A percentile compares a stretch with the other conserved stretches of the same genome.
Evolutionary conservation across 1,284 basidiomycete species (phyloP).

Genomic region (Microbotryum violaceum): DNA sequence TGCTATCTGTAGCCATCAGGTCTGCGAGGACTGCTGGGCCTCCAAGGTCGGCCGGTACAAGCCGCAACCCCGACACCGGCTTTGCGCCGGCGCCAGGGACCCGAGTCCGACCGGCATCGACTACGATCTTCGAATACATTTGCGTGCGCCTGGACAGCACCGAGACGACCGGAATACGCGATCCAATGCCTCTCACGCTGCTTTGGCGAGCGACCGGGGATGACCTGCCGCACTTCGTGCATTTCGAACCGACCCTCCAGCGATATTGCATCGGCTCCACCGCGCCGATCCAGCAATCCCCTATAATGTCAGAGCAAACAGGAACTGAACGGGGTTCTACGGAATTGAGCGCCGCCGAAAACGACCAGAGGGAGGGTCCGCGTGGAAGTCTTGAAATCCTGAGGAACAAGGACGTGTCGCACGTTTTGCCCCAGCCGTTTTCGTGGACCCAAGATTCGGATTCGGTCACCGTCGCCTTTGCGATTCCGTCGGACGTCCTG

Average conservation of each 20-base stretch:
- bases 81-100: background rate
- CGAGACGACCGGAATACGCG: conserved; percentile 39
- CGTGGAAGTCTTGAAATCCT: conserved; percentile 64
- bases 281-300: conserved; percentile 45
- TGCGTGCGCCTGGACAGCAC: background rate
- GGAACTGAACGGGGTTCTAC: too few species aligned
- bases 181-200: conserved; percentile 41
- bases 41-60: background rate
- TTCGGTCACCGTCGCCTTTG: conserved; percentile 70
- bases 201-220: conserved; percentile 61
- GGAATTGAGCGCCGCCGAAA: too few species aligned
- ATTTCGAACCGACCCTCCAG: conserved; percentile 47
- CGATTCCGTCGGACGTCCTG: conserved; percentile 61
- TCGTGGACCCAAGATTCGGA: conserved; percentile 84
- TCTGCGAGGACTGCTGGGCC: conserved; percentile 3
- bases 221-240: conserved; percentile 60
- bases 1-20: conserved; percentile 34
- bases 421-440: conserved; percentile 52
- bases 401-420: conserved; percentile 48
- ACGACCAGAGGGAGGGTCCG: conserved; percentile 34
- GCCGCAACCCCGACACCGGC: background rate
- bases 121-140: conserved; percentile 15
- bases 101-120: conserved; percentile 11
- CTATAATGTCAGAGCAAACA: too few species aligned
- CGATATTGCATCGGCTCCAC: conserved; percentile 55